Evolutionary conservation across 2,329 filamentous ascomycete species (phyloP).

Genomic region (Colletotrichum tabaci): DNA sequence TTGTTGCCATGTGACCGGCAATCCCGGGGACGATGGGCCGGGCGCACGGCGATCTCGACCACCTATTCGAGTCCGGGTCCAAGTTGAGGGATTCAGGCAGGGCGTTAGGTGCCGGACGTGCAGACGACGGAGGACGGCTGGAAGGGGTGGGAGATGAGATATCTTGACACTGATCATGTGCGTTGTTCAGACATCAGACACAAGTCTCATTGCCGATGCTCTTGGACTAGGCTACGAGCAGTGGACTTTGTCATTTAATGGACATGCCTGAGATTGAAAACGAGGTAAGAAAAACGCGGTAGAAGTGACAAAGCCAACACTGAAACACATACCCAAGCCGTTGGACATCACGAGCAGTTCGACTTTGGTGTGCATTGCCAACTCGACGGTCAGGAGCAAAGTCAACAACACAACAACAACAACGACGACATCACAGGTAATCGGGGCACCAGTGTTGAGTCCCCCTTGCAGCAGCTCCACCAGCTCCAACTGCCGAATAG

Average conservation of each 20-base stretch:
- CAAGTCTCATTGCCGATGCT: too few species aligned
- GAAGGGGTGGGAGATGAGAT: not conserved
- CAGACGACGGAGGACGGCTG: not conserved
- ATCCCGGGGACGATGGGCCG: conserved; percentile 22
- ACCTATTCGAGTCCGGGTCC: conserved; percentile 10
- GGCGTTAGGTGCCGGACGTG: not conserved
- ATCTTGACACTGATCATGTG: too few species aligned
- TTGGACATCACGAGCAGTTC: too few species aligned
- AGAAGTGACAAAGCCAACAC: too few species aligned
- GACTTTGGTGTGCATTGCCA: not conserved
- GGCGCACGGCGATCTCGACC: conserved; percentile 23
- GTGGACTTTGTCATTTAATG: too few species aligned
- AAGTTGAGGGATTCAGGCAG: not conserved
- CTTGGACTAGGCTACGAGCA: too few species aligned
- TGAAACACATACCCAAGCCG: too few species aligned
- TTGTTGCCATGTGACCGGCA: not conserved
- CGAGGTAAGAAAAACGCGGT: too few species aligned
- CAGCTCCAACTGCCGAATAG: not conserved
- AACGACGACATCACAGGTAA: too few species aligned
- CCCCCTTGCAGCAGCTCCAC: not conserved
- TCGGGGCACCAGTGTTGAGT: not conserved
- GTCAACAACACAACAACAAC: not conserved
- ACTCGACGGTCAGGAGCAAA: not conserved
- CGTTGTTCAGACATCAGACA: too few species aligned
- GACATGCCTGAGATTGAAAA: too few species aligned